phyloP scores from a whole-genome alignment of 169 alveolate genomes.

The Miamiensis avidus region DNA sequence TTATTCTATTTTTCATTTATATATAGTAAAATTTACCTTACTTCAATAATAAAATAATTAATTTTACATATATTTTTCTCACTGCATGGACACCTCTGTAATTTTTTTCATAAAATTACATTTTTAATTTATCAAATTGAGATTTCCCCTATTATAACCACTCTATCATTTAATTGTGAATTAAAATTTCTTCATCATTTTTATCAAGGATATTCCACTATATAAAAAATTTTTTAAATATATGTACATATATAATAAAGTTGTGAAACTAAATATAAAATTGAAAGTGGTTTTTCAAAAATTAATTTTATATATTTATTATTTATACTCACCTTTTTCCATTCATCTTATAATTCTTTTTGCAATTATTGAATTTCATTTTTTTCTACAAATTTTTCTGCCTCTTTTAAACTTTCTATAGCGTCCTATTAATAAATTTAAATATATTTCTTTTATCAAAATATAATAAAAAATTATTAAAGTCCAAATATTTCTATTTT shows the following conservation, averaged over 20 bases:
- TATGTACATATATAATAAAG: neutral
- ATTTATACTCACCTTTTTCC: constrained; percentile 15
- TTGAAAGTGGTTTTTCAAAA: too few species aligned
- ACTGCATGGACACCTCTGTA: constrained; percentile 64
- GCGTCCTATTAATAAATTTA: constrained; percentile 23
- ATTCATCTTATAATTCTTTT: constrained; percentile 8
- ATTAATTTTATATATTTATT: too few species aligned
- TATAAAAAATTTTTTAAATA: constrained; percentile 22
- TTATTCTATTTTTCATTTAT: constrained; percentile 31
- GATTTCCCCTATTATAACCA: constrained; percentile 59
- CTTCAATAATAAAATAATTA: neutral
- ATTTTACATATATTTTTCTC: constrained; percentile 29
- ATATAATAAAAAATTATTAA: constrained; percentile 2
- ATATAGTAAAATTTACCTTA: neutral
- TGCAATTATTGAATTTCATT: constrained; percentile 1
- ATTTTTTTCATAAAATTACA: constrained; percentile 57
- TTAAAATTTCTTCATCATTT: constrained; percentile 44
- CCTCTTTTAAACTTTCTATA: constrained; percentile 8
- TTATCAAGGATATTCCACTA: constrained; percentile 33
- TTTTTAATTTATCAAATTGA: constrained; percentile 57
- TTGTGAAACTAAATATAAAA: neutral
- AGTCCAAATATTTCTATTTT: neutral
- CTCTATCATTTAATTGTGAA: constrained; percentile 48
- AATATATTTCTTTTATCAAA: neutral
- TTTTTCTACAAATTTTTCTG: constrained; percentile 10